phyloP scores from a whole-genome alignment of 805 yeast species.

The Zygotorulaspora sp. region DNA sequence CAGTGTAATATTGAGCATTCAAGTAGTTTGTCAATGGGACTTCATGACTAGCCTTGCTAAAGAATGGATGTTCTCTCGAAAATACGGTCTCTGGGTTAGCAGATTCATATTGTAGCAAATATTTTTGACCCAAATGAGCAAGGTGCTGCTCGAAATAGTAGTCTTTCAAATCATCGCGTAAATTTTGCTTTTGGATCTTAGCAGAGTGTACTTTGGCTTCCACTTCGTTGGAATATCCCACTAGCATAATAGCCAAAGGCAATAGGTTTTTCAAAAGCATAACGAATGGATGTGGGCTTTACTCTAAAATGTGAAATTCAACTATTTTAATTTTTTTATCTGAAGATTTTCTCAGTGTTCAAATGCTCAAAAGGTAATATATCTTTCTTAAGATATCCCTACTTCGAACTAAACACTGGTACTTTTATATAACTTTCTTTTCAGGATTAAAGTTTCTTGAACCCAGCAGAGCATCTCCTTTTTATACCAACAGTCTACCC shows the following conservation, averaged over 20 bases:
- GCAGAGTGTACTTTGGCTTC: constrained; percentile 53
- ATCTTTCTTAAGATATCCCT: neutral
- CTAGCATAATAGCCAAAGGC: constrained; percentile 29
- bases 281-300: constrained; percentile 8
- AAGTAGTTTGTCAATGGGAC: constrained; percentile 87
- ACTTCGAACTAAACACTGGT: neutral
- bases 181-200: constrained; percentile 54
- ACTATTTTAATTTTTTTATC: neutral
- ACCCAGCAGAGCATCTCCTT: no score
- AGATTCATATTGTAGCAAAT: constrained; percentile 46
- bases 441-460: no score
- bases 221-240: constrained; percentile 27
- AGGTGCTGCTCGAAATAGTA: constrained; percentile 49
- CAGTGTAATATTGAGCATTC: constrained; percentile 95
- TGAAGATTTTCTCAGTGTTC: neutral
- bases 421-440: no score
- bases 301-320: no score
- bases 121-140: constrained; percentile 56
- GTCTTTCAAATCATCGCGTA: constrained; percentile 48
- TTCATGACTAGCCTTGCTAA: constrained; percentile 48
- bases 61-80: constrained; percentile 23
- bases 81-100: constrained; percentile 40
- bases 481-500: constrained; percentile 1
- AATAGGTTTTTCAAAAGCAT: constrained; percentile 28
- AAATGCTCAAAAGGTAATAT: neutral